Conservation (phyloP, 1,139 yeast genomes). For the Lipomyces yarrowii region DNA sequence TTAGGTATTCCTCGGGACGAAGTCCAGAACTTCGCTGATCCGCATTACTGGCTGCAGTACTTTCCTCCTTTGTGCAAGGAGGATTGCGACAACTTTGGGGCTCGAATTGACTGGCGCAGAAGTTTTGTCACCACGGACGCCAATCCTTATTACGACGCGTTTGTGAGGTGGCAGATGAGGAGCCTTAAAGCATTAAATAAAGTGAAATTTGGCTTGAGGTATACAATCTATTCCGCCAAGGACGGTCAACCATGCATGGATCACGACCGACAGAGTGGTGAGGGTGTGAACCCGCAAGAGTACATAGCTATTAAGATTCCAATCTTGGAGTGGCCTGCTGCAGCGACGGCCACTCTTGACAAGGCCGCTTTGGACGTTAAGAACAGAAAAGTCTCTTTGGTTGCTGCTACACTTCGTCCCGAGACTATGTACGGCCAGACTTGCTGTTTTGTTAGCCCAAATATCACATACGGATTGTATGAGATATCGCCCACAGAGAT, state of each 20-base stretch:
- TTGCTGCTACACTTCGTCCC: conserved; percentile 98
- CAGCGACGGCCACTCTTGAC: conserved; percentile 55
- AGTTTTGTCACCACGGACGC: conserved; percentile 93
- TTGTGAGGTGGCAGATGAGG: conserved; percentile 96
- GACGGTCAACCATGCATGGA: conserved; percentile 99
- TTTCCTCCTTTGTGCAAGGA: conserved; percentile 89
- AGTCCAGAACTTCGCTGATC: conserved; percentile 84
- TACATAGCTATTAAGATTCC: conserved; percentile 89
- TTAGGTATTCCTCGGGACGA: conserved; percentile 83
- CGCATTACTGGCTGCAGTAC: conserved; percentile 81
- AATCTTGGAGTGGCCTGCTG: conserved; percentile 60
- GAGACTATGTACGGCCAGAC: conserved; percentile 99
- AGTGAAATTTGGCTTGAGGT: conserved; percentile 97
- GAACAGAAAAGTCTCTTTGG: conserved; percentile 71
- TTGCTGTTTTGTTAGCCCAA: conserved; percentile 96
- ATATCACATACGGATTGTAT: conserved; percentile 87
- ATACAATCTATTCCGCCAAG: conserved; percentile 94
- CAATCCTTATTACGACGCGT: conserved; percentile 93
- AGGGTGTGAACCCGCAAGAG: conserved; percentile 96
- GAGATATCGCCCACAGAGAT: conserved; percentile 75
- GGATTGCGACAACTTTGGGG: conserved; percentile 83
- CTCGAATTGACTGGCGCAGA: conserved; percentile 98
- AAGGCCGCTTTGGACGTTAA: conserved; percentile 39
- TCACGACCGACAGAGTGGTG: conserved; percentile 97
- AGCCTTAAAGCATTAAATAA: conserved; percentile 82